Conservation (phyloP, 495 filamentous ascomycete species). For the Recurvomyces mirabilis region DNA sequence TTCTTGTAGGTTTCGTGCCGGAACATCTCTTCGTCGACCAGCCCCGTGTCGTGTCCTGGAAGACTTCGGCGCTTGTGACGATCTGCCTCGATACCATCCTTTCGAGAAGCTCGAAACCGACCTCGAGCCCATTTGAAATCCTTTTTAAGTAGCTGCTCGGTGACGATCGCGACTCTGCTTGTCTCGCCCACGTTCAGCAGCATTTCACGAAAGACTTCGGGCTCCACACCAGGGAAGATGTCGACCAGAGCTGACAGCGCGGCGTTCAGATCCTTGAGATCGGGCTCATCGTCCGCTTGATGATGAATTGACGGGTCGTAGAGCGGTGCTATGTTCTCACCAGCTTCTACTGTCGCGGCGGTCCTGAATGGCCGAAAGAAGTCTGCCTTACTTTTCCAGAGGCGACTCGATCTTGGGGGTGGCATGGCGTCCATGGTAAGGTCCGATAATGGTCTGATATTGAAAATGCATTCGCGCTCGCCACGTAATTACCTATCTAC, state of each 20-base stretch:
- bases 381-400: slow-evolving; percentile 19
- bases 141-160: slow-evolving; percentile 72
- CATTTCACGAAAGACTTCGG: slow-evolving; percentile 90
- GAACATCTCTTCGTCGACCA: slow-evolving; percentile 55
- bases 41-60: slow-evolving; percentile 5
- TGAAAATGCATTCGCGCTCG: too few relatives aligned
- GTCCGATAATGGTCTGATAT: too few relatives aligned
- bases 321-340: slow-evolving; percentile 17
- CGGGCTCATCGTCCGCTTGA: slow-evolving; percentile 33
- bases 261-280: slow-evolving; percentile 62
- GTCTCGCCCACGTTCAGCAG: slow-evolving; percentile 68
- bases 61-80: not conserved
- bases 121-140: slow-evolving; percentile 64
- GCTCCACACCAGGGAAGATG: slow-evolving; percentile 76
- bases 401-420: not conserved
- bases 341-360: not conserved
- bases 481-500: too few relatives aligned
- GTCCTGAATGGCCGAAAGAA: slow-evolving; percentile 16
- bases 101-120: slow-evolving; percentile 32
- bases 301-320: slow-evolving; percentile 12
- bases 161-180: slow-evolving; percentile 72
- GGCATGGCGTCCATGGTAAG: slow-evolving; percentile 12
- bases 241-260: slow-evolving; percentile 58
- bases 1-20: slow-evolving; percentile 59
- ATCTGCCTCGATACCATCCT: not conserved